phyloP scores from a whole-genome alignment of 495 filamentous ascomycete species.

The Aspergillus baeticus region DNA sequence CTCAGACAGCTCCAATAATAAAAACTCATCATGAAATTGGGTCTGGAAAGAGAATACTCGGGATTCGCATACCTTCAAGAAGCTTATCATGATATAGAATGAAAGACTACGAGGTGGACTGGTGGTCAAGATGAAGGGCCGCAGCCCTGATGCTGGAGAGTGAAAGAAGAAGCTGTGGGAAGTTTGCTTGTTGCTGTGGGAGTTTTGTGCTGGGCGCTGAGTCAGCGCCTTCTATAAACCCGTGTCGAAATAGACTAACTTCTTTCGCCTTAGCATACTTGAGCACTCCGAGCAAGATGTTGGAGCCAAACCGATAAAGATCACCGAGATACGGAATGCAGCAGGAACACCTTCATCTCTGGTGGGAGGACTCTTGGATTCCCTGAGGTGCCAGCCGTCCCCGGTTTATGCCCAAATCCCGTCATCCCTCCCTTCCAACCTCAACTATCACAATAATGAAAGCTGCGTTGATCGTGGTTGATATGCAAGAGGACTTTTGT shows the following conservation, averaged over 20 bases:
- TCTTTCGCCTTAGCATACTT: not conserved
- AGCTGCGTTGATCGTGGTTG: constrained; percentile 74
- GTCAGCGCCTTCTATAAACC: constrained; percentile 22
- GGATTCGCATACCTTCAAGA: constrained; percentile 36
- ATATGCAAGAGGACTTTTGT: constrained; percentile 97
- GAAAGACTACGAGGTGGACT: constrained; percentile 11
- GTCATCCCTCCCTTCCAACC: not conserved
- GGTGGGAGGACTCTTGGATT: not conserved
- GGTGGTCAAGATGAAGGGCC: constrained; percentile 28
- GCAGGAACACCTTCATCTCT: not conserved
- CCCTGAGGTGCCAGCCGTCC: not conserved
- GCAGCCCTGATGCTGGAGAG: constrained; percentile 33
- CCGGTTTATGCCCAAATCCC: not conserved
- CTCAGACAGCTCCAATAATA: constrained; percentile 99
- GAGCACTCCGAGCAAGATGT: not conserved
- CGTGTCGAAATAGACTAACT: no score
- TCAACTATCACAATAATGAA: constrained; percentile 21
- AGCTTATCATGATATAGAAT: constrained; percentile 32
- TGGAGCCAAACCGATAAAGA: not conserved
- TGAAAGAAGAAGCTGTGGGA: constrained; percentile 18
- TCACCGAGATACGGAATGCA: not conserved
- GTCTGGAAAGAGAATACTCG: not conserved
- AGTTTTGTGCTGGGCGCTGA: constrained; percentile 28
- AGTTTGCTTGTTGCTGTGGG: constrained; percentile 19
- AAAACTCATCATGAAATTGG: constrained; percentile 56